phyloP scores from a whole-genome alignment of 768 basidiomycete genomes.

The Macrolepiota albuminosa region DNA sequence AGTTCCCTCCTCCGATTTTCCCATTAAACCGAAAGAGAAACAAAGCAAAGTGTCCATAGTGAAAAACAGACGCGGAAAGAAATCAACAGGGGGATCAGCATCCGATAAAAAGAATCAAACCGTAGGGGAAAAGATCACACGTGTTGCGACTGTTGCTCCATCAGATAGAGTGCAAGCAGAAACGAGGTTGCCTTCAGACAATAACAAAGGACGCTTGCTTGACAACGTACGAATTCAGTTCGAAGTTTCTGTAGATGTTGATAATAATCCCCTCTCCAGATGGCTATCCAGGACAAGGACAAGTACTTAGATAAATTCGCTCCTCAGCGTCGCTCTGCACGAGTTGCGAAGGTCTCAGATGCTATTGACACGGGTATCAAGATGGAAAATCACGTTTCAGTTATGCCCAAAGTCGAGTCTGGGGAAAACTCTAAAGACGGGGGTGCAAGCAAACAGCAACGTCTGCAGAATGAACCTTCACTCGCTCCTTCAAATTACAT shows the following conservation, averaged over 20 bases:
- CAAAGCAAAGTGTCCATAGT: slow-evolving; percentile 17
- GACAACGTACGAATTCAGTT: background rate
- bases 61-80: slow-evolving; percentile 5
- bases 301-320: background rate
- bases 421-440: background rate
- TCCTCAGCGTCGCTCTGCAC: slow-evolving; percentile 11
- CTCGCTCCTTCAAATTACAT: slow-evolving; percentile 7
- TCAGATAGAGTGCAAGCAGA: background rate
- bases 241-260: background rate
- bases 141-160: background rate
- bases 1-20: slow-evolving; percentile 7
- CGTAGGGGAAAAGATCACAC: background rate
- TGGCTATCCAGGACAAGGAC: background rate
- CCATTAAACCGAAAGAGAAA: slow-evolving; percentile 2
- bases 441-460: background rate
- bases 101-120: background rate
- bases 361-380: background rate
- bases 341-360: slow-evolving; percentile 1
- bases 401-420: background rate
- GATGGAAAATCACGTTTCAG: background rate
- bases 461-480: background rate
- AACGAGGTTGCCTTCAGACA: background rate
- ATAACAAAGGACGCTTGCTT: background rate
- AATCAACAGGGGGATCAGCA: background rate
- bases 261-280: background rate